These are phyloP conservation scores for Pezicula radicicola DNA, from an alignment of 2,329 filamentous ascomycete species.

Conservation along the genomic window DNA sequence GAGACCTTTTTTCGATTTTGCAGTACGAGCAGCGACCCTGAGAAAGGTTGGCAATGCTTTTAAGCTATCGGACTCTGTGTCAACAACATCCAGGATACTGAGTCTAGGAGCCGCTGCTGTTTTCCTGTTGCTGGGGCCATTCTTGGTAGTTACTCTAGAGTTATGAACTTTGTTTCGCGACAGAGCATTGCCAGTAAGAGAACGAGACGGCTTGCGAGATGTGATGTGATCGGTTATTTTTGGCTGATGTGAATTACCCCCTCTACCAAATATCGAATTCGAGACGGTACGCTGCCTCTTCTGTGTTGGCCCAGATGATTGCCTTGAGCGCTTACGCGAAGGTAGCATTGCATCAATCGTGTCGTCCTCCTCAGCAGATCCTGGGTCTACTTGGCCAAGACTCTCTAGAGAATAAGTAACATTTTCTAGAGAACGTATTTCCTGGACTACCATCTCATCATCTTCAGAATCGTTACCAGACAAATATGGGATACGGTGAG, in stretches of 20 bases:
- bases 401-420: background rate
- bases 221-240: slow-evolving; percentile 24
- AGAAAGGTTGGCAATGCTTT: slow-evolving; percentile 50
- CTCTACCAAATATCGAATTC: slow-evolving; percentile 4
- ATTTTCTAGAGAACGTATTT: too few species aligned
- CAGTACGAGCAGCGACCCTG: slow-evolving; percentile 58
- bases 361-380: slow-evolving; percentile 27
- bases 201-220: slow-evolving; percentile 1
- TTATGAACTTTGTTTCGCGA: background rate
- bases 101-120: slow-evolving; percentile 41
- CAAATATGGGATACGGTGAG: slow-evolving; percentile 11
- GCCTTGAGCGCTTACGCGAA: slow-evolving; percentile 17
- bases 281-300: slow-evolving; percentile 17
- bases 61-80: slow-evolving; percentile 27
- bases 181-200: background rate
- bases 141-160: background rate
- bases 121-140: background rate
- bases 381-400: slow-evolving; percentile 14
- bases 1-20: slow-evolving; percentile 40
- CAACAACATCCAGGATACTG: slow-evolving; percentile 56
- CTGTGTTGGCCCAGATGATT: background rate
- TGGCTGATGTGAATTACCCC: slow-evolving; percentile 14
- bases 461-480: slow-evolving; percentile 19
- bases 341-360: slow-evolving; percentile 31
- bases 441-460: slow-evolving; percentile 1